These are phyloP conservation scores for Murraya paniculata DNA, from an alignment of 345 rosid genomes.

Conservation along the genomic window DNA sequence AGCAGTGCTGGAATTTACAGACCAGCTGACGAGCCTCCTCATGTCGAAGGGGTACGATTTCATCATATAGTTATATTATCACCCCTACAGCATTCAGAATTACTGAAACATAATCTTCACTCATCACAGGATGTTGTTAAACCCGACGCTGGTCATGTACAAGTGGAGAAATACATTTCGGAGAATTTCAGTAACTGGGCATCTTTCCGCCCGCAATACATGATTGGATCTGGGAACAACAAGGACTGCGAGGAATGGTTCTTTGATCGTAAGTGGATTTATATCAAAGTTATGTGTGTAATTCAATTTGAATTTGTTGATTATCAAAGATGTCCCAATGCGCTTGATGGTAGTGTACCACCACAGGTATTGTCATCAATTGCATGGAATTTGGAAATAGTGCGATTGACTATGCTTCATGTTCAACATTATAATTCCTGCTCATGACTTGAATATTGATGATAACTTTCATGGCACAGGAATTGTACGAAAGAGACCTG, in stretches of 20 bases:
- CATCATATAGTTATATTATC: background rate
- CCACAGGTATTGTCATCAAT: too few species aligned
- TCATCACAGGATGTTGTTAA: slow-evolving; percentile 69
- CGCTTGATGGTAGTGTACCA: too few species aligned
- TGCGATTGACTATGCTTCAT: background rate
- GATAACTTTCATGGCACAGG: slow-evolving; percentile 37
- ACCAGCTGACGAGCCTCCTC: slow-evolving; percentile 89
- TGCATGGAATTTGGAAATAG: background rate
- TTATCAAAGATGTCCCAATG: background rate
- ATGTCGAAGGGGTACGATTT: slow-evolving; percentile 74
- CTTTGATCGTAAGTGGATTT: slow-evolving; percentile 68
- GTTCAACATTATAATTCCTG: background rate
- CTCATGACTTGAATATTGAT: background rate
- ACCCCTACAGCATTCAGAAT: slow-evolving; percentile 1
- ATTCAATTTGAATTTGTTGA: background rate
- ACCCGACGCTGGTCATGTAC: slow-evolving; percentile 83
- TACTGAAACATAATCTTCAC: slow-evolving; percentile 9
- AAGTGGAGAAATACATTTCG: slow-evolving; percentile 78
- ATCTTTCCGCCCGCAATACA: slow-evolving; percentile 83
- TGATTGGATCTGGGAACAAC: slow-evolving; percentile 97
- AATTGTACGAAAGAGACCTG: slow-evolving; percentile 79
- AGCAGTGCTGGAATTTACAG: slow-evolving; percentile 96
- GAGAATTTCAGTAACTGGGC: slow-evolving; percentile 67
- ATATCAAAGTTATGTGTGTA: background rate
- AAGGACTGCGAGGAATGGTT: slow-evolving; percentile 99